Percentiles rank a stretch among this genome's conserved stretches.
These are phyloP conservation scores for Diaporthe sp. DNA, from an alignment of 2,329 filamentous ascomycete species.

Conservation along the genomic window DNA sequence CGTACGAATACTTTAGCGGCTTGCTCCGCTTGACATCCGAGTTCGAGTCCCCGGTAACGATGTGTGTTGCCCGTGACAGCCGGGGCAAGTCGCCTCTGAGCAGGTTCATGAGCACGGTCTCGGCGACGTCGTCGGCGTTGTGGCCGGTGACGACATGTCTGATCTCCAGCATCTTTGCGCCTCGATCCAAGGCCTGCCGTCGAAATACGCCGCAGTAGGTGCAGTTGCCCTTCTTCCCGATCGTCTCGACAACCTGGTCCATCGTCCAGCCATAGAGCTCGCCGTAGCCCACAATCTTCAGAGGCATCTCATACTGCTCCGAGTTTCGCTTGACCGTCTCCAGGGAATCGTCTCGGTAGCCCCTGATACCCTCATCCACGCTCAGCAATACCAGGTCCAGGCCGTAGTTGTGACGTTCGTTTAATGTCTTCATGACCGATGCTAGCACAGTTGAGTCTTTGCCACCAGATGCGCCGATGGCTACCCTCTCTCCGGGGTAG, in stretches of 20 bases:
- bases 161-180: slow-evolving; percentile 88
- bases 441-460: slow-evolving; percentile 98
- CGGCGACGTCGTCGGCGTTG: slow-evolving; percentile 96
- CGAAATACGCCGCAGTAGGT: slow-evolving; percentile 98
- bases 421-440: slow-evolving; percentile 93
- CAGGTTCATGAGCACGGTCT: slow-evolving; percentile 98
- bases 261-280: slow-evolving; percentile 99
- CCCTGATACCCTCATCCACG: slow-evolving; percentile 97
- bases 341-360: slow-evolving; percentile 94
- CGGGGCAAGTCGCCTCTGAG: slow-evolving; percentile 90
- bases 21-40: slow-evolving; percentile 96
- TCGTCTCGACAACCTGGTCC: slow-evolving; percentile 96
- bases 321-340: slow-evolving; percentile 98
- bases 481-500: slow-evolving; percentile 84
- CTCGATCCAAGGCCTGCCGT: slow-evolving; percentile 92
- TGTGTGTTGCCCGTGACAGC: slow-evolving; percentile 88
- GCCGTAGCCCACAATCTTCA: slow-evolving; percentile 93
- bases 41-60: slow-evolving; percentile 82
- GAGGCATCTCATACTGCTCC: slow-evolving; percentile 87
- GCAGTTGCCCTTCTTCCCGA: slow-evolving; percentile 98
- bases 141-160: slow-evolving; percentile 96
- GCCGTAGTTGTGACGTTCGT: slow-evolving; percentile 89
- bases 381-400: slow-evolving; percentile 88
- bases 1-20: slow-evolving; percentile 97
- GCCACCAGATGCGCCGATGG: slow-evolving; percentile 95